phyloP scores from a whole-genome alignment of 108 stramenopile species.

The Fragilaria radians region DNA sequence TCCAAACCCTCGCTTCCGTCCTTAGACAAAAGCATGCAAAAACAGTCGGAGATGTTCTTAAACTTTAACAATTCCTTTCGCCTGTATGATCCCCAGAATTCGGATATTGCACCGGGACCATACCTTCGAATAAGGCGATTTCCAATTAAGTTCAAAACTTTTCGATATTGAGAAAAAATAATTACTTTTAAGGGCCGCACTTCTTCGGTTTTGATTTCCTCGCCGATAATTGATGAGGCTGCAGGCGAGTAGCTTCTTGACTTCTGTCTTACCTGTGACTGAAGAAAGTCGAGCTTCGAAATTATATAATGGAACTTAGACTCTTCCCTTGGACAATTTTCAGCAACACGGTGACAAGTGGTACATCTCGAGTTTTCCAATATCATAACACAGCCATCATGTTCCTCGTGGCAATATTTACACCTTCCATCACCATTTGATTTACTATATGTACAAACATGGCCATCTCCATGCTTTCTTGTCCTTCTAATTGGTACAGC shows the following conservation, averaged over 20 bases:
- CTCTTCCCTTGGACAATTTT: conserved; percentile 53
- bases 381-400: conserved; percentile 55
- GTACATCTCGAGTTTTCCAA: conserved; percentile 26
- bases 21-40: conserved; percentile 80
- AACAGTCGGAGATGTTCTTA: conserved; percentile 39
- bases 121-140: conserved; percentile 56
- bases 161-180: conserved; percentile 77
- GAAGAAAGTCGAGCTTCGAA: conserved; percentile 41
- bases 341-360: conserved; percentile 43
- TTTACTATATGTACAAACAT: conserved; percentile 45
- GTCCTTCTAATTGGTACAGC: conserved; percentile 8
- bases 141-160: conserved; percentile 59
- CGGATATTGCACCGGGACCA: conserved; percentile 66
- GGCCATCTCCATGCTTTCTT: conserved; percentile 47
- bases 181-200: conserved; percentile 69
- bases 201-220: not conserved
- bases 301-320: conserved; percentile 67
- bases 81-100: conserved; percentile 58
- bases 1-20: conserved; percentile 93
- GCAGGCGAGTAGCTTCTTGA: conserved; percentile 11
- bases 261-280: not conserved
- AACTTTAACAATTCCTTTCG: conserved; percentile 64
- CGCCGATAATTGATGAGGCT: conserved; percentile 22
- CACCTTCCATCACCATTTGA: conserved; percentile 50
- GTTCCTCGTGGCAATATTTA: conserved; percentile 53